Percentiles rank a stretch among this genome's conserved stretches.
phyloP scores from a whole-genome alignment of 2,329 filamentous ascomycete species.

The Hypoxylon sp. region DNA sequence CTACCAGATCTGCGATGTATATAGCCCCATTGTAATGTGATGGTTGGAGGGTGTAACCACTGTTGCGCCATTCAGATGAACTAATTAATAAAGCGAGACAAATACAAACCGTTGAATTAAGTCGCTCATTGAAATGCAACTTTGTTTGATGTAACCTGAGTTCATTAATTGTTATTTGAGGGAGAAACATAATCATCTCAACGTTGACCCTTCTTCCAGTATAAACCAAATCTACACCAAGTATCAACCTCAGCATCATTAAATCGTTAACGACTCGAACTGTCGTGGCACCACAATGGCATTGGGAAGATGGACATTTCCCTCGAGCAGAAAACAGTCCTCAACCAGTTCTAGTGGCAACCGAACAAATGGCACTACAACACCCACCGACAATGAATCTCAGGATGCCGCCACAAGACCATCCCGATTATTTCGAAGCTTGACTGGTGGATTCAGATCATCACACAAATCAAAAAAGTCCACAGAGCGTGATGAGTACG shows the following conservation, averaged over 20 bases:
- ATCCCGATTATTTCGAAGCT: constrained; percentile 36
- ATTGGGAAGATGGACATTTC: constrained; percentile 38
- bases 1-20: constrained; percentile 6
- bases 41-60: constrained; percentile 23
- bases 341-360: constrained; percentile 38
- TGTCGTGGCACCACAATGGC: constrained; percentile 24
- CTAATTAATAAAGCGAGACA: constrained; percentile 9
- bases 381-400: constrained; percentile 35
- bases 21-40: constrained; percentile 30
- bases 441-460: constrained; percentile 36
- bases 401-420: constrained; percentile 32
- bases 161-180: constrained; percentile 11
- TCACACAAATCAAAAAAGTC: constrained; percentile 34
- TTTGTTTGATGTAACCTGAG: background rate
- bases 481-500: constrained; percentile 32
- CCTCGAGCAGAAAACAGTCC: constrained; percentile 36
- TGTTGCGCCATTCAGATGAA: constrained; percentile 18
- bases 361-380: constrained; percentile 35
- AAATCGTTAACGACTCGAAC: no score
- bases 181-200: constrained; percentile 11
- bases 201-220: no score
- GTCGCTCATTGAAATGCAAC: background rate
- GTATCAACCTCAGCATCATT: no score
- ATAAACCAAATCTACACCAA: no score
- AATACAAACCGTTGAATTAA: constrained; percentile 1